Conservation (phyloP, 2,329 filamentous ascomycete genomes). For the Trichoderma atrobrunneum region DNA sequence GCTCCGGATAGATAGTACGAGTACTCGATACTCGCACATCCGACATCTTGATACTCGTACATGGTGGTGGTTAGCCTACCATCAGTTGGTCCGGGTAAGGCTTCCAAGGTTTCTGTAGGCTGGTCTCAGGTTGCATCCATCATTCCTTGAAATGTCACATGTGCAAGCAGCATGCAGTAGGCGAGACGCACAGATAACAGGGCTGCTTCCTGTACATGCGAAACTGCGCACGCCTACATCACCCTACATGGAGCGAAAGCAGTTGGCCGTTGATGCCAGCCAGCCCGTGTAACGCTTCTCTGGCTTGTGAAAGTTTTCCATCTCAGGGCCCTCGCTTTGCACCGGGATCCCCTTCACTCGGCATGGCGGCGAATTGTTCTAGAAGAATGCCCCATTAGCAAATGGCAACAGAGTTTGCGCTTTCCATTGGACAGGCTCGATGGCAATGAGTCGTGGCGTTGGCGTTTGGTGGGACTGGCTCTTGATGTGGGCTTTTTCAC, state of each 20-base stretch:
- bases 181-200: neutral
- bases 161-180: neutral
- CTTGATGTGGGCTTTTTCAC: neutral
- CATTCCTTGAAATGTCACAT: neutral
- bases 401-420: neutral
- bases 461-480: conserved; percentile 4
- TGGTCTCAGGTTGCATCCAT: neutral
- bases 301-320: neutral
- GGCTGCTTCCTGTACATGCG: neutral
- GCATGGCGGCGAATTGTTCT: conserved; percentile 3
- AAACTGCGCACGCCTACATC: neutral
- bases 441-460: conserved; percentile 4
- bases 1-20: neutral
- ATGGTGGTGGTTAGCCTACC: neutral
- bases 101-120: neutral
- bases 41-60: neutral
- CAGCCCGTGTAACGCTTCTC: neutral
- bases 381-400: conserved; percentile 8
- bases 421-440: neutral
- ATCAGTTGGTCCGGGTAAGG: neutral
- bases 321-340: neutral
- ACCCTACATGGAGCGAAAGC: neutral
- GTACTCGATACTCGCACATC: neutral
- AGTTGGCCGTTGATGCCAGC: neutral
- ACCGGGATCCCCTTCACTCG: neutral